phyloP scores from a whole-genome alignment of 768 basidiomycete species.

The Tylopilus intermedius region DNA sequence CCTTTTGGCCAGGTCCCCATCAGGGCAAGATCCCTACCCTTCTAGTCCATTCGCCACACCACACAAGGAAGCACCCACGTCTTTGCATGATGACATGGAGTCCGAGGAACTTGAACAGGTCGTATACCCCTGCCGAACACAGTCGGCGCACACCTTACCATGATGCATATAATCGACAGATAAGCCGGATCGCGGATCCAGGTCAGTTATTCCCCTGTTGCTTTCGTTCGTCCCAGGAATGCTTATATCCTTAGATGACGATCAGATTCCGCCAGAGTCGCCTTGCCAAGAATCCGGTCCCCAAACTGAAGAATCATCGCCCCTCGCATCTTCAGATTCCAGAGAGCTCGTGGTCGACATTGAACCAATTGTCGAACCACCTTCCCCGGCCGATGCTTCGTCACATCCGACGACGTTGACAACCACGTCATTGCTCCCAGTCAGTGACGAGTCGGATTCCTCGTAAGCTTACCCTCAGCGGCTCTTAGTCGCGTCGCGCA shows the following conservation, averaged over 20 bases:
- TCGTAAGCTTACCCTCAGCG: slow-evolving; percentile 53
- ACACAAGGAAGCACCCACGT: slow-evolving; percentile 51
- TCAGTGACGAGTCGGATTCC: slow-evolving; percentile 46
- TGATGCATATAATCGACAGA: slow-evolving; percentile 36
- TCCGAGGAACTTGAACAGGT: slow-evolving; percentile 45
- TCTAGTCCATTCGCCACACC: slow-evolving; percentile 72
- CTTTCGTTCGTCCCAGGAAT: slow-evolving; percentile 3
- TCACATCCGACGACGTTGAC: slow-evolving; percentile 44
- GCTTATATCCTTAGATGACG: slow-evolving; percentile 49
- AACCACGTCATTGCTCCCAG: slow-evolving; percentile 34
- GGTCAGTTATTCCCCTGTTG: slow-evolving; percentile 39
- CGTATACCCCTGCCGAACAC: slow-evolving; percentile 53
- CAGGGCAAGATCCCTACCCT: slow-evolving; percentile 47
- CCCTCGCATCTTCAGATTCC: slow-evolving; percentile 52
- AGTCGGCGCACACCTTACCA: slow-evolving; percentile 35
- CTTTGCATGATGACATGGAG: slow-evolving; percentile 39
- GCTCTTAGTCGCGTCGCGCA: slow-evolving; percentile 58
- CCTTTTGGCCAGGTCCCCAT: slow-evolving; percentile 39
- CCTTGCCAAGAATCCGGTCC: slow-evolving; percentile 40
- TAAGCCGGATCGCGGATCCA: slow-evolving; percentile 72
- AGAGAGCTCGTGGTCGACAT: slow-evolving; percentile 61
- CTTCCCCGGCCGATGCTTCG: slow-evolving; percentile 42
- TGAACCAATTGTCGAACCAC: slow-evolving; percentile 53
- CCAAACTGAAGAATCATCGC: slow-evolving; percentile 37
- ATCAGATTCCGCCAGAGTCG: slow-evolving; percentile 49